Evolutionary conservation across 495 filamentous ascomycete genomes (phyloP).

Genomic region (Penicillium macrosclerotiorum): DNA sequence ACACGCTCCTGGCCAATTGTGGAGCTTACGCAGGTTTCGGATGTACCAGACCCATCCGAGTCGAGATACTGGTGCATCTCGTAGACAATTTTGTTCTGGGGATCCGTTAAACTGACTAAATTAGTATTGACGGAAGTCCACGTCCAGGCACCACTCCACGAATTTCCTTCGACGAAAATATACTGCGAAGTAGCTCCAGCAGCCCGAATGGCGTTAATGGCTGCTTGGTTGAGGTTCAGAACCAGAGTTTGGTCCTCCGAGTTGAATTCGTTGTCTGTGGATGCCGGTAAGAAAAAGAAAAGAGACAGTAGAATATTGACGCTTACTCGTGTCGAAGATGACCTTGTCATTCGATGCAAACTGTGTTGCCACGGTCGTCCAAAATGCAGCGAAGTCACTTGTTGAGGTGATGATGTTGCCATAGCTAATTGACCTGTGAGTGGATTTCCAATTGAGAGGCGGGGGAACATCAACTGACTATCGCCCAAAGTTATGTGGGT

Average conservation of each 20-base stretch:
- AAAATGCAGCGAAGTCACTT: conserved; percentile 58
- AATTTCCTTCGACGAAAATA: conserved; percentile 72
- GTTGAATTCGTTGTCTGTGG: conserved; percentile 69
- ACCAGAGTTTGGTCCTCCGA: conserved; percentile 68
- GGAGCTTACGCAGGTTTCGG: conserved; percentile 53
- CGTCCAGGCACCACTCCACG: conserved; percentile 62
- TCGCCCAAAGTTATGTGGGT: conserved; percentile 70
- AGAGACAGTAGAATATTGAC: conserved; percentile 20
- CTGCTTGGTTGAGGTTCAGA: conserved; percentile 68
- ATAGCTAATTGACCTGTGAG: conserved; percentile 42
- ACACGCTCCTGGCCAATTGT: conserved; percentile 66
- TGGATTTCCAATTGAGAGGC: not conserved
- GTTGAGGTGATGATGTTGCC: conserved; percentile 63
- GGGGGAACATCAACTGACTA: conserved; percentile 25
- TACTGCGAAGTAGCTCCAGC: conserved; percentile 66
- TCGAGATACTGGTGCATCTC: conserved; percentile 54
- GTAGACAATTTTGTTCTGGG: conserved; percentile 60
- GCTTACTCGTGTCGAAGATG: conserved; percentile 54
- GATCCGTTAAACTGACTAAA: conserved; percentile 57
- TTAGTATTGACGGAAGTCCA: conserved; percentile 52
- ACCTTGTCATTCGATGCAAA: conserved; percentile 60
- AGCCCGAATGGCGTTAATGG: conserved; percentile 67
- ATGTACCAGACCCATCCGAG: conserved; percentile 60
- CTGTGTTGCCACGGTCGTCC: conserved; percentile 58
- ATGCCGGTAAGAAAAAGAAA: conserved; percentile 16